Base-by-base conservation (phyloP, 306 rosid genomes). In the Fragaria iinumae region DNA sequence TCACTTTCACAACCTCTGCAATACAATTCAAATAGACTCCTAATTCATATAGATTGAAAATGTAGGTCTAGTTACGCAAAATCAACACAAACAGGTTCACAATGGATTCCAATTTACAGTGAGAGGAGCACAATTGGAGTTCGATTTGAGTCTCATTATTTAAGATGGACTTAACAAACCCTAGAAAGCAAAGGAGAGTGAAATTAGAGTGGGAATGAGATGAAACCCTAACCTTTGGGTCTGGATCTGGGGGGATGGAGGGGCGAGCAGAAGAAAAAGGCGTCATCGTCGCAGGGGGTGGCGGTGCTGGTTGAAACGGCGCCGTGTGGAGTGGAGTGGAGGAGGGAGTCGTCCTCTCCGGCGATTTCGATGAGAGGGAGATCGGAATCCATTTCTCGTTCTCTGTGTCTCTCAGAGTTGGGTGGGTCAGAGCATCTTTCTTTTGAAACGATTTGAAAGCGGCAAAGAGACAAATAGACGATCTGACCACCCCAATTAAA, bases 311-410 rank as follows among this genome's bases (percentile, higher is more conserved):
- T 27, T 4, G 76, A 57, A 67, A 41, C 64, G 55, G 59, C 76
- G 70, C 64, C 78, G 71, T 53, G 65, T 3, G 63, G 84, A 72
- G 75, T 74, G 77, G 56, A 77, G 32, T 60, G 83, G 9, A 91
- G 84, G 6, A 88, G 88, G 56, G 91, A 87, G 84, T 93, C 96
- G 83, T 93, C 98, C 77, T 91, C 98, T 14, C 67, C 87, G 13
- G 84, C 60, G 83, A 93, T 87, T 69, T 93, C 96, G 38, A 93
- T 59, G 83, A 93, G 93, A 14, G 93, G 77, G 74, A 88, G 88
- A 39, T 91, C 86, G 43, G 67, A 25, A 11, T 59, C 41, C 65
- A 91, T 79, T 59, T 88, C 93, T 86, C 36, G 48, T 23, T n/a
- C 41, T 74, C 45, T 52, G 48, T 71, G 20, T 63, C 43, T 25